Evolutionary conservation across 192 early-diverging fungal species (phyloP).

Genomic region (Coemansia sp.): DNA sequence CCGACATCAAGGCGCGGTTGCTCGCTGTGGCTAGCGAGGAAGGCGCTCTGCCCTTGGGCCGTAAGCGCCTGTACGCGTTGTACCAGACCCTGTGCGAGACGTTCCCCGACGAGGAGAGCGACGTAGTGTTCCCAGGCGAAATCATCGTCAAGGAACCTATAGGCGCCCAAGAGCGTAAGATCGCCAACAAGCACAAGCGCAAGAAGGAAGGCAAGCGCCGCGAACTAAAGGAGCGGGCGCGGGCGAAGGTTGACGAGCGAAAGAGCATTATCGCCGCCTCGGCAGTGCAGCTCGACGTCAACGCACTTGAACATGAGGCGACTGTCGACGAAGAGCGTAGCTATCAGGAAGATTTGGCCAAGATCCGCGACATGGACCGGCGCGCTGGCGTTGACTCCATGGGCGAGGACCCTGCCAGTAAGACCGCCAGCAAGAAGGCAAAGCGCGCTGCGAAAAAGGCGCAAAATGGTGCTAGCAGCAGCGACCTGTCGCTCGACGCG

Average conservation of each 20-base stretch:
- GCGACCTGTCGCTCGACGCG: neutral
- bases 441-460: constrained; percentile 44
- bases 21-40: constrained; percentile 44
- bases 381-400: constrained; percentile 21
- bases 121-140: constrained; percentile 29
- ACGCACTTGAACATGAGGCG: constrained; percentile 42
- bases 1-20: constrained; percentile 44
- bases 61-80: constrained; percentile 44
- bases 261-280: constrained; percentile 22
- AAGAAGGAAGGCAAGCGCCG: constrained; percentile 34
- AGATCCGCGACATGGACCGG: constrained; percentile 48
- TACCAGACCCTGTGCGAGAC: constrained; percentile 54
- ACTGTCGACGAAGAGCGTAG: constrained; percentile 41
- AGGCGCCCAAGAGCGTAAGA: constrained; percentile 50
- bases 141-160: constrained; percentile 33
- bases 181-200: constrained; percentile 48
- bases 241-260: constrained; percentile 16
- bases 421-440: constrained; percentile 32
- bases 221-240: constrained; percentile 37
- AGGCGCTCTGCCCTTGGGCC: constrained; percentile 24
- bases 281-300: constrained; percentile 33
- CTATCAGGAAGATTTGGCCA: constrained; percentile 43
- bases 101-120: constrained; percentile 50
- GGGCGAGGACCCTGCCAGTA: constrained; percentile 13
- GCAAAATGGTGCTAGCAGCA: constrained; percentile 1